A percentile compares a stretch with the other conserved stretches of the same genome.
These are phyloP conservation scores for Didymella glomerata DNA, from an alignment of 2,329 filamentous ascomycete species.

Conservation along the genomic window DNA sequence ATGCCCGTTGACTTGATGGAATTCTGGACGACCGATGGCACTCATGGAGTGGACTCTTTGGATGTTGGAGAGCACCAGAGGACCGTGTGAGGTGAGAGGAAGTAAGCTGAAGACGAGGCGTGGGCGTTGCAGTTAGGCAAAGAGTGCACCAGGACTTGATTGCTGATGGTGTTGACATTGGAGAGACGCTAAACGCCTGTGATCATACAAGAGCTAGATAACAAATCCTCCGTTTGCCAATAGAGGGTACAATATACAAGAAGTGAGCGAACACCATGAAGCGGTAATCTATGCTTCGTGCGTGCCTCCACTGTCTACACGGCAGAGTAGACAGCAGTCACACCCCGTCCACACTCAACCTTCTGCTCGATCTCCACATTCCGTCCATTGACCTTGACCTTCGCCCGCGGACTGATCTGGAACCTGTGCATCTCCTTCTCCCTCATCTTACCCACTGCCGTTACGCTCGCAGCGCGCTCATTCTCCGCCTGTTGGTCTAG, in stretches of 20 bases:
- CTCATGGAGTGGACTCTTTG: neutral
- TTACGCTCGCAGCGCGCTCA: conserved; percentile 36
- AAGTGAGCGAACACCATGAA: conserved; percentile 2
- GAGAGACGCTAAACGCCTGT: conserved; percentile 10
- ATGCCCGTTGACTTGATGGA: neutral
- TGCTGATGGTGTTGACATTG: neutral
- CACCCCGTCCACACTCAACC: conserved; percentile 83
- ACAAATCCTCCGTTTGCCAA: neutral
- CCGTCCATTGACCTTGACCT: conserved; percentile 72
- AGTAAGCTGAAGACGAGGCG: neutral
- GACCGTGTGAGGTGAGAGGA: too few species aligned
- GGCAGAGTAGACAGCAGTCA: conserved; percentile 84
- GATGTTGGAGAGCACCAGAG: too few species aligned
- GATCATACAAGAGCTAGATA: conserved; percentile 4
- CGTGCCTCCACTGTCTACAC: conserved; percentile 27
- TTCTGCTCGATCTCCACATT: conserved; percentile 83
- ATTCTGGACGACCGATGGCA: neutral
- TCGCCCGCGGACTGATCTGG: conserved; percentile 80
- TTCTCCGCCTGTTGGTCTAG: conserved; percentile 70
- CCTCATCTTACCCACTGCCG: conserved; percentile 56
- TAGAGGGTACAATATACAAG: conserved; percentile 7
- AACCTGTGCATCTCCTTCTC: conserved; percentile 76
- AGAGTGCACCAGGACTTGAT: neutral
- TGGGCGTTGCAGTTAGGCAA: too few species aligned
- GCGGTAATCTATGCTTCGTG: conserved; percentile 20